Evolutionary conservation across 2,329 filamentous ascomycete genomes (phyloP).

Genomic region (Penicillium sp.): DNA sequence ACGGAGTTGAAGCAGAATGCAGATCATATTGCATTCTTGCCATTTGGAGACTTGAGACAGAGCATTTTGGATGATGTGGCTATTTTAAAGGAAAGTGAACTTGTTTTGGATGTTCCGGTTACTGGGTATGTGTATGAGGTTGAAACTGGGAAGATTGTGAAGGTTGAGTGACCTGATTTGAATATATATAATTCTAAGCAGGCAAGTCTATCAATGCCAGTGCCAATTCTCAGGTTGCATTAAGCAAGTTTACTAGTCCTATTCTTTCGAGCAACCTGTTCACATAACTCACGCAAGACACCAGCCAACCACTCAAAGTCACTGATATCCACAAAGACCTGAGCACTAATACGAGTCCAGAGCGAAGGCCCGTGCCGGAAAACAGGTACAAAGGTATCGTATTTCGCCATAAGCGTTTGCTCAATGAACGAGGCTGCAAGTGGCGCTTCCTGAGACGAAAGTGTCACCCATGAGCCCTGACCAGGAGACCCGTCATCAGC

Average conservation of each 20-base stretch:
- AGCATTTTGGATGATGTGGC: conserved; percentile 55
- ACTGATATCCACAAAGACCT: conserved; percentile 76
- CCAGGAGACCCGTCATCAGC: background rate
- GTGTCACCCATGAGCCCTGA: conserved; percentile 10
- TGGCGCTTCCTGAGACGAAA: conserved; percentile 42
- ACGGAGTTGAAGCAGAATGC: conserved; percentile 49
- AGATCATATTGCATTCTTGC: conserved; percentile 60
- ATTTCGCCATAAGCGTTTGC: conserved; percentile 55
- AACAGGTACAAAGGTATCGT: conserved; percentile 70
- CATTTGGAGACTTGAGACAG: conserved; percentile 64
- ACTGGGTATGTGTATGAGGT: conserved; percentile 79
- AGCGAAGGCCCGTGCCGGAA: conserved; percentile 61
- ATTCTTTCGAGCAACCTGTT: conserved; percentile 50
- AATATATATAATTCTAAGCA: background rate
- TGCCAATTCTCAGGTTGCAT: background rate
- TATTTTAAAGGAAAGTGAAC: conserved; percentile 54
- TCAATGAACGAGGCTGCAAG: conserved; percentile 60
- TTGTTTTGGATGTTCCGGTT: conserved; percentile 63
- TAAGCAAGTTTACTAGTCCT: background rate
- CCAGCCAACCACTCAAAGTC: conserved; percentile 74
- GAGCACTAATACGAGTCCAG: conserved; percentile 75
- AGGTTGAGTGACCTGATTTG: conserved; percentile 32
- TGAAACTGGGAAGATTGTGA: conserved; percentile 64
- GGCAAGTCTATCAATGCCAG: background rate
- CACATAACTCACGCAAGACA: conserved; percentile 59